phyloP scores from a whole-genome alignment of 2,329 filamentous ascomycete species.

The Fusarium subglutinans region DNA sequence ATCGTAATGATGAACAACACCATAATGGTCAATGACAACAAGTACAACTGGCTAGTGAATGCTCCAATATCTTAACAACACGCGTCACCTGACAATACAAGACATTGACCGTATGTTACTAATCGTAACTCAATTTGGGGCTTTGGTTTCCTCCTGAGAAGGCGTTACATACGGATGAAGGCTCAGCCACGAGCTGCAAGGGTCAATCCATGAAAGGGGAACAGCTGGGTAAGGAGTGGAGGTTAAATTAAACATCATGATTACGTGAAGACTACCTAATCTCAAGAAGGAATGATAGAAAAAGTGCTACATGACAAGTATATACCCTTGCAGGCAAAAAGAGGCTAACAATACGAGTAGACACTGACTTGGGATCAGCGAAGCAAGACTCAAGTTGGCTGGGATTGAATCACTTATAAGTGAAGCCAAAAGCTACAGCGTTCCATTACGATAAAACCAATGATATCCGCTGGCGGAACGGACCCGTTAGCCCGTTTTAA shows the following conservation, averaged over 20 bases:
- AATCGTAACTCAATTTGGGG: background rate
- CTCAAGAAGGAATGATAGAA: background rate
- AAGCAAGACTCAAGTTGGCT: background rate
- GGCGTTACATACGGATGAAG: background rate
- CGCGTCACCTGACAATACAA: background rate
- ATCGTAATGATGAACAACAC: background rate
- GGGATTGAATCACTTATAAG: background rate
- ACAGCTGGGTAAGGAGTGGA: background rate
- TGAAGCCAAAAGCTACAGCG: background rate
- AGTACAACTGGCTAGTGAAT: background rate
- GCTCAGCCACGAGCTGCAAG: background rate
- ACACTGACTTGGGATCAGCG: background rate
- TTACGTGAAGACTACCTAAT: background rate
- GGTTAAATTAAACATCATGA: slow-evolving; percentile 13
- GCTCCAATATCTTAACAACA: background rate
- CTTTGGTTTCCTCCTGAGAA: background rate
- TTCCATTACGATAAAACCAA: slow-evolving; percentile 17
- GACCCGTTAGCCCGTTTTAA: background rate
- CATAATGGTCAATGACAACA: background rate
- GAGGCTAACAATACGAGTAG: background rate
- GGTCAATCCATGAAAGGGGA: slow-evolving; percentile 4
- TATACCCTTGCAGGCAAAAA: background rate
- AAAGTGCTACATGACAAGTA: background rate
- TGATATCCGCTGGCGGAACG: slow-evolving; percentile 19
- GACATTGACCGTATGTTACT: background rate